Evolutionary conservation across 495 filamentous ascomycete species (phyloP).

Genomic region (Neurospora terricola): DNA sequence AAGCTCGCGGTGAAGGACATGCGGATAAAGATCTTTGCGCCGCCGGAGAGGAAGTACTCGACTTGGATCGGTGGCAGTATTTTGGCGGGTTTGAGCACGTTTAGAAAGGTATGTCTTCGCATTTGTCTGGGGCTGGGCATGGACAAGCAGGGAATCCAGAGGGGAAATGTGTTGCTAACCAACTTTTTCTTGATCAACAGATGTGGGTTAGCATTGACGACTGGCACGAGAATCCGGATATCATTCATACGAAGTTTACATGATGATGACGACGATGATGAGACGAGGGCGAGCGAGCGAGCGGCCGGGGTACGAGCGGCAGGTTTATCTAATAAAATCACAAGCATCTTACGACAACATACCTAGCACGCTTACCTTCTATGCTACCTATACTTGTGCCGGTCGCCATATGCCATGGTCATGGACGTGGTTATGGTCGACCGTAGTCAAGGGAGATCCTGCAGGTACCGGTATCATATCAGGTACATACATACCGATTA

Average conservation of each 20-base stretch:
- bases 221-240: constrained; percentile 98
- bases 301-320: too few species aligned
- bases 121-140: constrained; percentile 7
- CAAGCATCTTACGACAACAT: too few species aligned
- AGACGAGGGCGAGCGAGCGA: background rate
- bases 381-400: too few species aligned
- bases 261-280: constrained; percentile 25
- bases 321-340: background rate
- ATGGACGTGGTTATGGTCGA: too few species aligned
- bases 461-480: too few species aligned
- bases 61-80: constrained; percentile 99
- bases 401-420: too few species aligned
- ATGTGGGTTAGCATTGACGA: constrained; percentile 99
- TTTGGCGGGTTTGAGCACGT: constrained; percentile 91
- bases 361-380: too few species aligned
- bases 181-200: constrained; percentile 42
- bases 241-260: constrained; percentile 95
- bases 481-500: too few species aligned
- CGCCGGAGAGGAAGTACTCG: constrained; percentile 93
- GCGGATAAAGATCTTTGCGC: constrained; percentile 97
- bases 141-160: background rate
- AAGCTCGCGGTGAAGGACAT: constrained; percentile 92
- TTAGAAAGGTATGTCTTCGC: constrained; percentile 69
- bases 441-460: too few species aligned
- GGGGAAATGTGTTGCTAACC: constrained; percentile 3